A percentile compares a stretch with the other conserved stretches of the same genome.
Evolutionary conservation across 805 yeast genomes (phyloP).

Genomic region (Yarrowia sp.): DNA sequence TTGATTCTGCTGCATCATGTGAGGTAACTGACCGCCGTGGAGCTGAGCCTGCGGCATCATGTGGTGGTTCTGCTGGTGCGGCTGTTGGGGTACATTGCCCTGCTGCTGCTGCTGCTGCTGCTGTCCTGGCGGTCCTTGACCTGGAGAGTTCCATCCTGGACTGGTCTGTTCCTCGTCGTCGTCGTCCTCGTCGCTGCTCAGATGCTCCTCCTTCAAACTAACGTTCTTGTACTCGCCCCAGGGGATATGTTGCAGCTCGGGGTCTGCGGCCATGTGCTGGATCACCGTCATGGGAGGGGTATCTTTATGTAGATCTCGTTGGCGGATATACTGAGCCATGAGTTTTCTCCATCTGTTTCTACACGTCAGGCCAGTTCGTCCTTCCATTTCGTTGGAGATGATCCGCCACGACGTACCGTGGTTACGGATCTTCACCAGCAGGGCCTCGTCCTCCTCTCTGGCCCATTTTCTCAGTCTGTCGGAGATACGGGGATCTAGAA

Average conservation of each 20-base stretch:
- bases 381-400: conserved; percentile 70
- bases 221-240: conserved; percentile 35
- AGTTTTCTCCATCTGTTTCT: conserved; percentile 92
- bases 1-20: conserved; percentile 21
- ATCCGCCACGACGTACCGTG: conserved; percentile 92
- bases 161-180: conserved; percentile 28
- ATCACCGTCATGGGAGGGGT: conserved; percentile 31
- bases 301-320: conserved; percentile 20
- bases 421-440: conserved; percentile 69
- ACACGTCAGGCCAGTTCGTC: conserved; percentile 88
- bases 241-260: conserved; percentile 17
- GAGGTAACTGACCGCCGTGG: conserved; percentile 19
- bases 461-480: conserved; percentile 84
- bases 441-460: conserved; percentile 71
- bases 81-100: not conserved
- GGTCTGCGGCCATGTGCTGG: conserved; percentile 33
- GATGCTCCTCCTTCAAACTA: conserved; percentile 18
- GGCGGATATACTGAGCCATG: conserved; percentile 55
- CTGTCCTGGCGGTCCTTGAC: conserved; percentile 17
- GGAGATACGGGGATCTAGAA: conserved; percentile 78
- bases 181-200: conserved; percentile 33
- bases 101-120: conserved; percentile 31
- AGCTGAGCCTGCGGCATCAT: conserved; percentile 26
- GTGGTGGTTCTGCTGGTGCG: conserved; percentile 25
- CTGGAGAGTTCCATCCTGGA: conserved; percentile 19